A percentile compares a stretch with the other conserved stretches of the same genome.
Evolutionary conservation across 345 rosid genomes (phyloP).

Genomic region (Euphorbia peplus): DNA sequence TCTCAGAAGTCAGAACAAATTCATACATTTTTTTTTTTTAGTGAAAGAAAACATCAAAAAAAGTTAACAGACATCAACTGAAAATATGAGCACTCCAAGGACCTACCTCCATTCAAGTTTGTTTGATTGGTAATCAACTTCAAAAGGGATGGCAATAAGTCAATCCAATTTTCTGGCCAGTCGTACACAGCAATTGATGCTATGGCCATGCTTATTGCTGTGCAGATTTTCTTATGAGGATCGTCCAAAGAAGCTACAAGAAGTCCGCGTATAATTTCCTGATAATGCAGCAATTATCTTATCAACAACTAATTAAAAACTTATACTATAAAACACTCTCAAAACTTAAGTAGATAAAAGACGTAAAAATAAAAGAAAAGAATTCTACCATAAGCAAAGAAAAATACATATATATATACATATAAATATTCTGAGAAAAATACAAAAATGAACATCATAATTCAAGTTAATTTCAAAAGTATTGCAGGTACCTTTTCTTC

Average conservation of each 20-base stretch:
- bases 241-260: constrained; percentile 74
- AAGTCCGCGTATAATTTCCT: constrained; percentile 71
- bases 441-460: neutral
- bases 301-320: neutral
- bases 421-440: no score
- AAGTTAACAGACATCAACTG: neutral
- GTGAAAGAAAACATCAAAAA: neutral
- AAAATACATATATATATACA: no score
- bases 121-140: constrained; percentile 58
- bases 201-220: constrained; percentile 82
- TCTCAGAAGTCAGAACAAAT: neutral
- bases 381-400: no score
- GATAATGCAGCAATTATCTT: constrained; percentile 25
- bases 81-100: constrained; percentile 10
- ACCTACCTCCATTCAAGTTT: constrained; percentile 64
- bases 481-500: constrained; percentile 62
- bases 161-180: constrained; percentile 96
- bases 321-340: neutral
- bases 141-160: constrained; percentile 72
- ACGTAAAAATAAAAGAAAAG: neutral
- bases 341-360: neutral
- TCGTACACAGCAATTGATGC: constrained; percentile 75
- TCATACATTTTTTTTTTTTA: neutral
- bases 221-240: constrained; percentile 72
- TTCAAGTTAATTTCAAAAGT: neutral